Base-by-base conservation (phyloP, 2,329 filamentous ascomycete genomes). In the Gaeumannomyces tritici region DNA sequence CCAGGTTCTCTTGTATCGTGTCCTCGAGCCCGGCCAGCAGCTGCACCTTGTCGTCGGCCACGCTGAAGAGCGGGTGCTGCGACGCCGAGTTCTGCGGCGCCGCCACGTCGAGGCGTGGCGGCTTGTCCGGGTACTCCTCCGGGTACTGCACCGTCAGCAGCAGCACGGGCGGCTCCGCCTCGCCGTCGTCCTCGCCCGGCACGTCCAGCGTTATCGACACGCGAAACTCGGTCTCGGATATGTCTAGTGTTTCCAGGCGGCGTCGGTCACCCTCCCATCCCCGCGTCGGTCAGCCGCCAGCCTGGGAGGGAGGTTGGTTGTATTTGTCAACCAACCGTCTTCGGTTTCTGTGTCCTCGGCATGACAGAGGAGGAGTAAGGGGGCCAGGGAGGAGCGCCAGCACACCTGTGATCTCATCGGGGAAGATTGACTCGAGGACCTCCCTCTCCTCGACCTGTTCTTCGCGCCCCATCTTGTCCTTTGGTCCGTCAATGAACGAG, bases 341-440 rank as follows among this genome's bases (percentile, higher is more conserved):
- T 59, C 13, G 42, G 51, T 21, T 12, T 51, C 5, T 35, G 8
- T 18, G 35, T 42, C 35, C 4, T 18, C 6, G 35, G 6, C 15
- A 42, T 18, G 35, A 6, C 35, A 6, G 13, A 15, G 21, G 28
- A 6, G 15, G 21, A 57, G 61, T 9, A 64, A 63, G 55, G 33
- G 28, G 57, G 24, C 11, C 12, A n/a, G 21, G 21, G 42, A 51
- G 9, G 42, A 51, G 42, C 21, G 24, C 13, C 35, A 24, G 66
- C 74, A 59, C 71, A 93, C 92, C 89, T 83, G 88, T 93, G 69
- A 99, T 96, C 78, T 99, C 95, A 64, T 99, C 93, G 1, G 95
- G 92, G 69, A 98, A 99, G 72, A 99, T 99, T 65, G 93, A 97
- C 72, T 96, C 91, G 73, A 99, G 91, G 69, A 99, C 93, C 76